Base-by-base conservation (phyloP, 108 stramenopile genomes). In the Aurantiochytrium sp. region DNA sequence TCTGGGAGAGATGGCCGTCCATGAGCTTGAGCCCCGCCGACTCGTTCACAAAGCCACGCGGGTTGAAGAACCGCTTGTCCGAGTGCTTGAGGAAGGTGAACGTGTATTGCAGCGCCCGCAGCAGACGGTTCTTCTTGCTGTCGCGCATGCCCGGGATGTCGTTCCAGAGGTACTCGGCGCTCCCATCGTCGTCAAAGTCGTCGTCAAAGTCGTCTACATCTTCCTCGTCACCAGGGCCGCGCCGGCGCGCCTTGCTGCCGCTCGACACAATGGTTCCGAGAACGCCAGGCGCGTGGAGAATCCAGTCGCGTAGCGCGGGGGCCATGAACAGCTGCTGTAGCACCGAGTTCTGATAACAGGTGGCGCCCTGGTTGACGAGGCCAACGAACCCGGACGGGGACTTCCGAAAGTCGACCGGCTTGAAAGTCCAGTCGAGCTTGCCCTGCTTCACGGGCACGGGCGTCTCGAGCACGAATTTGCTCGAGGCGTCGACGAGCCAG, bases 321-420 rank as follows among this genome's bases (percentile, higher is more conserved):
- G 50, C 50, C 87, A 87, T 87, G 30, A 87, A 87, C 12, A 87
- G 87, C 68, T 68, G 65, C 39, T 87, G 87, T 19, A 87, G 87
- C 30, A 87, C 45, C 0, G 55, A 65, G 41, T 87, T 87, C 68
- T 52, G 37, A 68, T 87, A 87, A 36, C 87, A 87, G 22, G 87
- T 87, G 4, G 55, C 87, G 65, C 87, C 87, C 30, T 87, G 87
- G 27, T 87, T 87, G 15, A 87, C 87, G 4, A 87, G 65, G 17
- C 87, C 87, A 6, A 69, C 68, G 68, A 87, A 87, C 5, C 73
- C 73, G 17, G 73, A 48, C n/a, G 73, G 73, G 42, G 73, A 81
- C 45, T 81, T 81, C 6, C 73, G 73, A 24, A 48, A 41, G 45
- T 81, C 73, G 0, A 48, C 45, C 6, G 73, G 73, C 73, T 81